Evolutionary conservation across 2,329 filamentous ascomycete species (phyloP).

Genomic region (Neoascochyta sp.): DNA sequence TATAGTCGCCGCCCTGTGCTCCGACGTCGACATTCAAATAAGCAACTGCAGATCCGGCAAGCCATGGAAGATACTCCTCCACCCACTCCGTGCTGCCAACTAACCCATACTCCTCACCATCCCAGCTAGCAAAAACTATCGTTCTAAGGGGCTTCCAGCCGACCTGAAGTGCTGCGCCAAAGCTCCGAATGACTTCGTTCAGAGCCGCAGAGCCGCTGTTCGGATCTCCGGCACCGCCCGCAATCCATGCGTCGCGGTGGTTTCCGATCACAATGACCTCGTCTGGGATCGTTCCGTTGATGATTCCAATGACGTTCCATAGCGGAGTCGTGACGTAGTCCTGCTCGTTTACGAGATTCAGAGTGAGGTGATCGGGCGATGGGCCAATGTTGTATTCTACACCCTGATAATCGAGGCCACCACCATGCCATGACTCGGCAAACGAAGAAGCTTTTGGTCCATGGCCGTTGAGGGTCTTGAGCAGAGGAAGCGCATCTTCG

Average conservation of each 20-base stretch:
- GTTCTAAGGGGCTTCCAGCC: slow-evolving; percentile 86
- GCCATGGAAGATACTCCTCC: slow-evolving; percentile 81
- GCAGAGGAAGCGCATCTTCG: slow-evolving; percentile 75
- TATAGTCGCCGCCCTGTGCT: slow-evolving; percentile 61
- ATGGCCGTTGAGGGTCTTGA: slow-evolving; percentile 86
- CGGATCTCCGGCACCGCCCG: slow-evolving; percentile 77
- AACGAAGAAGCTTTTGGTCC: slow-evolving; percentile 75
- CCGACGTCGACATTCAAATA: slow-evolving; percentile 86
- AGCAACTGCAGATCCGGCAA: slow-evolving; percentile 67
- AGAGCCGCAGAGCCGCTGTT: slow-evolving; percentile 77
- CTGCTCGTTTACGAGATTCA: slow-evolving; percentile 50
- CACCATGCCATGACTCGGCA: slow-evolving; percentile 66
- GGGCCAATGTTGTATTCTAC: slow-evolving; percentile 84
- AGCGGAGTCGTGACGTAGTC: slow-evolving; percentile 50
- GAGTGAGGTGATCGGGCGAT: slow-evolving; percentile 62
- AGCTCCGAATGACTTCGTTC: slow-evolving; percentile 73
- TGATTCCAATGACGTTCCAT: slow-evolving; percentile 80
- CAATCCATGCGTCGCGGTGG: slow-evolving; percentile 86
- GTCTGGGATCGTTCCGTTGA: slow-evolving; percentile 80
- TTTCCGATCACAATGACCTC: slow-evolving; percentile 91
- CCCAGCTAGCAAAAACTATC: slow-evolving; percentile 76
- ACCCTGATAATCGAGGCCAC: slow-evolving; percentile 73
- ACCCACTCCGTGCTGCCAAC: slow-evolving; percentile 91
- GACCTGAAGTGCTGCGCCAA: slow-evolving; percentile 65
- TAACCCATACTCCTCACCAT: slow-evolving; percentile 74